Evolutionary conservation across 257 asterid genomes (phyloP).

Genomic region (Ocimum tenuiflorum): DNA sequence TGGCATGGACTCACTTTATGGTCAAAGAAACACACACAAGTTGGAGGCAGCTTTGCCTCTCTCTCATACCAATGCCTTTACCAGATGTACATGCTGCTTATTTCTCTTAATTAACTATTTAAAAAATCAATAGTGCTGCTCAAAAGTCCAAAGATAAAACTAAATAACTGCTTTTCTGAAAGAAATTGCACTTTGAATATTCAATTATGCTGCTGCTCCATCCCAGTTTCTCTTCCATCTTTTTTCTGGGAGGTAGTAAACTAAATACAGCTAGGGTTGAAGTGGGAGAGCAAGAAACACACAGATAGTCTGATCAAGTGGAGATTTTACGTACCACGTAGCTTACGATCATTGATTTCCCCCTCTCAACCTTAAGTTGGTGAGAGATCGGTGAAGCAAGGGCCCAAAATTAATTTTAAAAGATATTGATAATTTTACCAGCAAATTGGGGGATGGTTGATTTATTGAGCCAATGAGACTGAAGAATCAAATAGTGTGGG

Average conservation of each 20-base stretch:
- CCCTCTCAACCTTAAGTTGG: no score
- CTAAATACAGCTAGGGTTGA: no score
- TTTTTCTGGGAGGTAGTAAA: no score
- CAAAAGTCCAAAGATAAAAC: constrained; percentile 3
- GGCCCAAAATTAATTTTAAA: no score
- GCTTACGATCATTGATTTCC: no score
- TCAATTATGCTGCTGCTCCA: constrained; percentile 3
- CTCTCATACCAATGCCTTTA: constrained; percentile 3
- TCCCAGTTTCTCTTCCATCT: no score
- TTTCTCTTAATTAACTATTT: neutral
- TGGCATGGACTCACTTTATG: constrained; percentile 13
- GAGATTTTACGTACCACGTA: no score
- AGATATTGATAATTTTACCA: no score
- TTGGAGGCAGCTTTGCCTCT: constrained; percentile 33
- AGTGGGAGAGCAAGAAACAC: no score
- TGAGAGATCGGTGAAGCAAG: no score
- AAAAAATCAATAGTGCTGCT: neutral
- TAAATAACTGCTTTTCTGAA: constrained; percentile 18
- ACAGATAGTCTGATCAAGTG: no score
- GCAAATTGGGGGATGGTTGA: no score
- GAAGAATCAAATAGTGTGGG: constrained; percentile 15
- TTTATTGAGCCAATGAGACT: neutral
- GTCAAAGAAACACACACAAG: constrained; percentile 21
- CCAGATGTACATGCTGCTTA: constrained; percentile 15
- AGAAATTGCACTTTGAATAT: constrained; percentile 25